Percentiles rank a stretch among this genome's conserved stretches.
phyloP scores from a whole-genome alignment of 306 rosid species.

The Sphenostylis stenocarpa region DNA sequence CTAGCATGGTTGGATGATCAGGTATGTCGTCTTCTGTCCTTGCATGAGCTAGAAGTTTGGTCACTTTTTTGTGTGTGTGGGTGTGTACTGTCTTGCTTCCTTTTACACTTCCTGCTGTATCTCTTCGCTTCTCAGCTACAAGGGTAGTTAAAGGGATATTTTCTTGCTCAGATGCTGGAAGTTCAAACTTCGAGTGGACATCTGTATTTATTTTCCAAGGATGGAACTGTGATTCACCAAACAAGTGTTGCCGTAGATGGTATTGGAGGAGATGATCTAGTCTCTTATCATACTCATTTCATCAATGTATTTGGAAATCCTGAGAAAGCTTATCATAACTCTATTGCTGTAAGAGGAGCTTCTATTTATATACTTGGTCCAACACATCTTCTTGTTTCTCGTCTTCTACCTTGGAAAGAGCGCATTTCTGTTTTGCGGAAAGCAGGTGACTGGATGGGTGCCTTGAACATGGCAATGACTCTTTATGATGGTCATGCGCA shows the following conservation, averaged over 20 bases:
- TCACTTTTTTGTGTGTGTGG: conserved; percentile 11
- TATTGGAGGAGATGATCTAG: conserved; percentile 74
- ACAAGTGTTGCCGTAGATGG: conserved; percentile 76
- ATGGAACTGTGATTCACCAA: conserved; percentile 92
- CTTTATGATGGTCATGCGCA: conserved; percentile 95
- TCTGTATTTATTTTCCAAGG: conserved; percentile 76
- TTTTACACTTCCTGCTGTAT: conserved; percentile 21
- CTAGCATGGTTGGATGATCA: conserved; percentile 97
- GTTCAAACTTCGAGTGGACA: conserved; percentile 79
- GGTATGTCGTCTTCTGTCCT: conserved; percentile 46
- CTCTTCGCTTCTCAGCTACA: conserved; percentile 30
- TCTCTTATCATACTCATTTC: conserved; percentile 83
- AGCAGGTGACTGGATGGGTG: conserved; percentile 99
- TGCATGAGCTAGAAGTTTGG: conserved; percentile 8
- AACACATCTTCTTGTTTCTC: conserved; percentile 72
- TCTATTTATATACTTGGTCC: conserved; percentile 88
- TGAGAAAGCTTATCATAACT: conserved; percentile 91
- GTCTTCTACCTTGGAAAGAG: conserved; percentile 98
- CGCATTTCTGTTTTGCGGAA: conserved; percentile 77
- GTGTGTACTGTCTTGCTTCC: conserved; percentile 17
- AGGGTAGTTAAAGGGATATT: conserved; percentile 22
- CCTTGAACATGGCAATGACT: conserved; percentile 92
- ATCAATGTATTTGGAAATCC: conserved; percentile 81
- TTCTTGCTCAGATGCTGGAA: conserved; percentile 82
- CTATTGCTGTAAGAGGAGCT: conserved; percentile 89